Percentiles rank a stretch among this genome's conserved stretches.
Evolutionary conservation across 2,329 filamentous ascomycete genomes (phyloP).

Genomic region (Colletotrichum sp.): DNA sequence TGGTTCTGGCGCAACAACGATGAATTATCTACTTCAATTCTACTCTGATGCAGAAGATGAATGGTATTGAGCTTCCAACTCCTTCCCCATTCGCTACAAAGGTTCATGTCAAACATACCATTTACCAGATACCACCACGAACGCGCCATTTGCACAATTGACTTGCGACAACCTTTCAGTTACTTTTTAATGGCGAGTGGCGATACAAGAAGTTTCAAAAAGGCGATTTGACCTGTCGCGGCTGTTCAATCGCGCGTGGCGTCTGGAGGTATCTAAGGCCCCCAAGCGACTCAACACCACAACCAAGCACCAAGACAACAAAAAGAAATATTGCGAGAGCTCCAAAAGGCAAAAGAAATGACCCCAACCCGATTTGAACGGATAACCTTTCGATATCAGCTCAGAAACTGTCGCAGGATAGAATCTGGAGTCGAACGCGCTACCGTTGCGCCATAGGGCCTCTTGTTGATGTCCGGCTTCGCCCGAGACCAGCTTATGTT

Average conservation of each 20-base stretch:
- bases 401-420: not conserved
- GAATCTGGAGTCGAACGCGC: not conserved
- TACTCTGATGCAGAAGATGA: too few relatives aligned
- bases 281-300: not conserved
- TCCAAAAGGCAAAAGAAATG: not conserved
- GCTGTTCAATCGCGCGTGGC: not conserved
- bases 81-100: not conserved
- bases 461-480: not conserved
- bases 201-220: not conserved
- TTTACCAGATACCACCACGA: not conserved
- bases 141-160: not conserved
- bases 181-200: not conserved
- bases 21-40: not conserved
- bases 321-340: not conserved
- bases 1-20: too few relatives aligned
- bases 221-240: accelerated
- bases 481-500: not conserved
- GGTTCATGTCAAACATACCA: not conserved
- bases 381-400: not conserved
- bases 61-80: not conserved
- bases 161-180: not conserved
- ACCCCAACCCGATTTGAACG: not conserved
- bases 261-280: not conserved
- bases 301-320: not conserved
- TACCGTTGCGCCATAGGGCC: slow-evolving; percentile 1